Evolutionary conservation across 2,329 filamentous ascomycete species (phyloP), one percentile per base, ranked within the genome.

Genomic region (Aspergillus luchuensis): DNA sequence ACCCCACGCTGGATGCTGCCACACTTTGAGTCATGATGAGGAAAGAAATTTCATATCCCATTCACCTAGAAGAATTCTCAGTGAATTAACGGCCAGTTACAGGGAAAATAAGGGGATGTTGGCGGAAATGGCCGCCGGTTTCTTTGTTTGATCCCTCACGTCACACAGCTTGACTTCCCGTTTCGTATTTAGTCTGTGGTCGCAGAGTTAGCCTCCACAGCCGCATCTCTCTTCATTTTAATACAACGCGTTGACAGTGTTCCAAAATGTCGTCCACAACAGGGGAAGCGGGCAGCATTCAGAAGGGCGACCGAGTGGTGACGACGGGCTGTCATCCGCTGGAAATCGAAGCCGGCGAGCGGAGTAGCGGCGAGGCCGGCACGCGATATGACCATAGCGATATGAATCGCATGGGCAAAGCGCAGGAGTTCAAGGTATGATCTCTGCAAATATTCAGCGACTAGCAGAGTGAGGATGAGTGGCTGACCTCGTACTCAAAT

Each of bases 351-450:
- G 30, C 49, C 2, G 43, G 51, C 3, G 36, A 47, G 8, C 57
- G 57, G 19, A 21, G 50, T 21, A 17, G 41, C 3, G 57, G 36
- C 1, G 50, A 63, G 10, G 21, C 50, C 7, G 65, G 65, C 4
- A 69, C 58, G 10, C 51, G 60, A 1, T 64, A 66, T 23, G 71
- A 73, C 47, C 63, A 67, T 15, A 63, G 59, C 59, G 71, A 73
- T 36, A 73, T 73, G 71, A 60, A 60, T 5, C 71, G 71, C 10
- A 72, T 73, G 70, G 71, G 71, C 21, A 73, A 73, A 53, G 56
- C 64, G 4, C 71, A 72, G 43, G 68, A 72, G 47, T 62, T 74
- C n/a, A 73, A 68, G 63, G 70, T 68, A 36, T 2, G 11, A 36
- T 15, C 57, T 19, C 51, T 63, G 5, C 19, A 5, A 4, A n/a